These are phyloP conservation scores for Eutrema heterophyllum DNA, from an alignment of 345 rosid species.

Conservation along the genomic window DNA sequence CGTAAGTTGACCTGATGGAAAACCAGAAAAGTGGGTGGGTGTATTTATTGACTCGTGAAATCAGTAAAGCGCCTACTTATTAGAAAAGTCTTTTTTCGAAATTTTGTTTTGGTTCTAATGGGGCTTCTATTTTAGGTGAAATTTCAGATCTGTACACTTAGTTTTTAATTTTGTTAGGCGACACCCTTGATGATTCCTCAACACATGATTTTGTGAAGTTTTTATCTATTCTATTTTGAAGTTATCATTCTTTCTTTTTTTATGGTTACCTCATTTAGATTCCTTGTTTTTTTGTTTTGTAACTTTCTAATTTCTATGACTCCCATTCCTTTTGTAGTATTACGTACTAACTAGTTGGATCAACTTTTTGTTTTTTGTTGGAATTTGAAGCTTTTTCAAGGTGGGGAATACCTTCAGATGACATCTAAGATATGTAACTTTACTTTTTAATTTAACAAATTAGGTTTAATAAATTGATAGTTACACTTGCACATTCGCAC, in stretches of 20 bases:
- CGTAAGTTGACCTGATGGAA: conserved; percentile 4
- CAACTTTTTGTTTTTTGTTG: background rate
- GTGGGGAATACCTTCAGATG: background rate
- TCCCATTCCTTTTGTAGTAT: no score
- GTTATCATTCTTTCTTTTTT: no score
- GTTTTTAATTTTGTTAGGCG: no score
- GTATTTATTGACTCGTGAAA: conserved; percentile 9
- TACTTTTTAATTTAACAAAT: background rate
- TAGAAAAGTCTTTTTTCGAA: conserved; percentile 9
- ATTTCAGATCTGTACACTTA: background rate
- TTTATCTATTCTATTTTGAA: no score
- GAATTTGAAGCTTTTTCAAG: background rate
- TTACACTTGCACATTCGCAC: background rate
- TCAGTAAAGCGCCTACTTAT: conserved; percentile 7
- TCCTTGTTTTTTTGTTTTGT: no score
- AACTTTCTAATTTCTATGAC: no score
- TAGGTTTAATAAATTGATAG: background rate
- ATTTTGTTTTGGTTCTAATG: background rate
- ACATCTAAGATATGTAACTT: background rate
- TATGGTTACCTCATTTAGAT: no score
- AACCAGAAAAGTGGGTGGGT: background rate
- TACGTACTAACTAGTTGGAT: no score
- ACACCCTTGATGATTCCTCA: no score
- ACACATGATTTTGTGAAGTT: no score
- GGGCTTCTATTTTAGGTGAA: background rate